Evolutionary conservation across 164 flowering plant species (phyloP).

Genomic region (Litsea cubeba): DNA sequence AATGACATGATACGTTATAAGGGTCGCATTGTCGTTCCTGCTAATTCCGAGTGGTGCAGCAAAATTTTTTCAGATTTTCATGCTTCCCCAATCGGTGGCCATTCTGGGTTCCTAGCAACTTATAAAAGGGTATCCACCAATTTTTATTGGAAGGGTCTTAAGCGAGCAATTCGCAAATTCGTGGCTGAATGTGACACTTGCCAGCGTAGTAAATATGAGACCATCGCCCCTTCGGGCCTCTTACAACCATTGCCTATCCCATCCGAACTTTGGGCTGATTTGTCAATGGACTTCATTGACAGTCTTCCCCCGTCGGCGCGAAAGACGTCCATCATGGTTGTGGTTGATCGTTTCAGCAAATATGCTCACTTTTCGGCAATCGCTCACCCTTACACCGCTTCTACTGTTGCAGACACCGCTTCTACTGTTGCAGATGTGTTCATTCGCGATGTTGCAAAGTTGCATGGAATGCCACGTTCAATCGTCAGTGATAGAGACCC

Average conservation of each 20-base stretch:
- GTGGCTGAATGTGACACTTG: not conserved
- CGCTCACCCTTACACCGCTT: not conserved
- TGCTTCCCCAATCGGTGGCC: not conserved
- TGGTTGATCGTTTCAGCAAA: not conserved
- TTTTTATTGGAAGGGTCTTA: not conserved
- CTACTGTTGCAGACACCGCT: no score
- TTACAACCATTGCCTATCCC: not conserved
- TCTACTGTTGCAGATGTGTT: not conserved
- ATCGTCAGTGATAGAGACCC: not conserved
- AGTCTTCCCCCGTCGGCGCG: not conserved
- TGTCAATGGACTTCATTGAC: constrained; percentile 1
- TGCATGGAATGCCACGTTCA: not conserved
- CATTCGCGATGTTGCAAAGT: not conserved
- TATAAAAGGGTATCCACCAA: not conserved
- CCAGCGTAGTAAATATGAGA: not conserved
- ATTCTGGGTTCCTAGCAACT: not conserved
- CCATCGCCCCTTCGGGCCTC: not conserved
- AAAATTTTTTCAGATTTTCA: not conserved
- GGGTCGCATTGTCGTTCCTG: not conserved
- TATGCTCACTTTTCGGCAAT: not conserved
- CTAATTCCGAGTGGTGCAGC: not conserved
- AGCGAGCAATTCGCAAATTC: not conserved
- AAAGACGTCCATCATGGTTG: not conserved
- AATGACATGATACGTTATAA: not conserved
- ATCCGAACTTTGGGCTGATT: not conserved